Percentiles rank a stretch among this genome's conserved stretches.
These are phyloP conservation scores for Limnanthes douglasii DNA, from an alignment of 345 rosid species.

Conservation along the genomic window DNA sequence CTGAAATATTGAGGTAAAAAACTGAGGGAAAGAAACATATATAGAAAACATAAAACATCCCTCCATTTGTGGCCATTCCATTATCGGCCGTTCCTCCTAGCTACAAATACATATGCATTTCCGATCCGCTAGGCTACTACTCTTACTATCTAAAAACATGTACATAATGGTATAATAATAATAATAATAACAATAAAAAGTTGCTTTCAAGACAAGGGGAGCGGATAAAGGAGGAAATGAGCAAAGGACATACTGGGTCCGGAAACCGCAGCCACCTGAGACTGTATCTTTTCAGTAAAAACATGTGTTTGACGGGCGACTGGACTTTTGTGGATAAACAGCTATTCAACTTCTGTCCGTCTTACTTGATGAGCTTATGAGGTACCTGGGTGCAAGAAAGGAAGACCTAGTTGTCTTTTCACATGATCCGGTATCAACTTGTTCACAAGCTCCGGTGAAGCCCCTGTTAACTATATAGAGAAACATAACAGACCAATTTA, in stretches of 20 bases:
- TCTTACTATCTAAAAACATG: constrained; percentile 30
- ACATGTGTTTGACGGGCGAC: too few relatives aligned
- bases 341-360: too few relatives aligned
- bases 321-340: too few relatives aligned
- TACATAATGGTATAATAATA: too few relatives aligned
- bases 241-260: constrained; percentile 6
- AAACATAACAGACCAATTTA: constrained; percentile 3
- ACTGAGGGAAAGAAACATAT: constrained; percentile 10
- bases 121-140: constrained; percentile 19
- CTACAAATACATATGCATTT: constrained; percentile 20
- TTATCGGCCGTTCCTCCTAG: constrained; percentile 17
- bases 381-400: constrained; percentile 55
- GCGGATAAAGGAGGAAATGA: constrained; percentile 4
- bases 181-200: too few relatives aligned
- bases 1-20: constrained; percentile 13
- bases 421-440: constrained; percentile 79
- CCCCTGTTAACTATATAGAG: constrained; percentile 48
- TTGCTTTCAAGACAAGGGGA: constrained; percentile 6
- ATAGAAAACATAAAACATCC: constrained; percentile 10
- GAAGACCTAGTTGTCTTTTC: constrained; percentile 63
- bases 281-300: too few relatives aligned
- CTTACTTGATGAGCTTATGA: too few relatives aligned
- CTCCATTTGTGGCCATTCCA: constrained; percentile 10
- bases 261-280: constrained; percentile 16
- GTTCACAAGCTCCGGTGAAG: constrained; percentile 65